phyloP scores from a whole-genome alignment of 75 land plant species.

The Chamaecyparis obtusa region DNA sequence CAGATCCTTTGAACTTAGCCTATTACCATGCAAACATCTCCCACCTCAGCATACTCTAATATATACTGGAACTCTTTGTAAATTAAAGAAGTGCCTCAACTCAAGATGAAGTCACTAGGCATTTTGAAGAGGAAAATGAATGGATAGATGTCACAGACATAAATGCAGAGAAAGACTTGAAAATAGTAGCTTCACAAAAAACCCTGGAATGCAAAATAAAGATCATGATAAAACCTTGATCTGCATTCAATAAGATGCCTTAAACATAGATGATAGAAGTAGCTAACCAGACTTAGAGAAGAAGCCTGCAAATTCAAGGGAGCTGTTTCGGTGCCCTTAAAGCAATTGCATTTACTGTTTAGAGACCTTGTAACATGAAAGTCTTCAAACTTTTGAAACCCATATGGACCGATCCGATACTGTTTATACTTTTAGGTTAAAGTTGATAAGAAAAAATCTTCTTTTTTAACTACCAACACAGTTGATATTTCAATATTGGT shows the following conservation, averaged over 20 bases:
- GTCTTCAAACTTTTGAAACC: background rate
- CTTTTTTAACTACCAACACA: background rate
- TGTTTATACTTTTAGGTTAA: background rate
- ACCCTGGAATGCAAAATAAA: background rate
- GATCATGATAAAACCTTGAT: background rate
- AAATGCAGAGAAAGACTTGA: background rate
- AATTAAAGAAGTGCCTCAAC: background rate
- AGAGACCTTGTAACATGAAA: background rate
- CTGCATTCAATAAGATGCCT: background rate
- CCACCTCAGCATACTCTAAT: background rate
- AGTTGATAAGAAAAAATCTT: background rate
- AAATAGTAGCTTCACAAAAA: background rate
- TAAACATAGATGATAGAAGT: slow-evolving; percentile 7
- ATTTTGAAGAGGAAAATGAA: background rate
- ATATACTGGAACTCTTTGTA: background rate
- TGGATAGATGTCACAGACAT: background rate
- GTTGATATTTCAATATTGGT: background rate
- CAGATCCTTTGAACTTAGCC: background rate
- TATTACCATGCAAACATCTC: background rate
- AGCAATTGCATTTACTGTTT: background rate
- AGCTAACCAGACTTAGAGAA: background rate
- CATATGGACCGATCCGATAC: background rate
- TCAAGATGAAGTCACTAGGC: background rate
- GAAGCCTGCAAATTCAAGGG: background rate
- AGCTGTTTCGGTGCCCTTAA: background rate